Conservation (phyloP, 2,329 filamentous ascomycete species). For the Beauveria brongniartii region DNA sequence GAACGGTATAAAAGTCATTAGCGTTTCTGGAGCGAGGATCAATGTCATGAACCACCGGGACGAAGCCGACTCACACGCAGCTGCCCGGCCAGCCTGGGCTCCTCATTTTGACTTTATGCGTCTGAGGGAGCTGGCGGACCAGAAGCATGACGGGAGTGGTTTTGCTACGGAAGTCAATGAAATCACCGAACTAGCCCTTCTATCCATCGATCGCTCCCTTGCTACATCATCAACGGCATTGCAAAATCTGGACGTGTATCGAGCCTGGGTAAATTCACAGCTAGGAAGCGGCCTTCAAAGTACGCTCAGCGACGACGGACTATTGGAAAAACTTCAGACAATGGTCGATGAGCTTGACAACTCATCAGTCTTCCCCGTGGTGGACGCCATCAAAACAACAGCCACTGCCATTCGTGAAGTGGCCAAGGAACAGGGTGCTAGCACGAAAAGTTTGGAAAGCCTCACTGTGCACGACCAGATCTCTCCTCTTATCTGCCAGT, state of each 20-base stretch:
- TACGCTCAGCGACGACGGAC: neutral
- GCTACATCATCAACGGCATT: neutral
- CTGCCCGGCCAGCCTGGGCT: neutral
- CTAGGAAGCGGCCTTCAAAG: neutral
- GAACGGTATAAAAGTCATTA: neutral
- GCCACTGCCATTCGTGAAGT: neutral
- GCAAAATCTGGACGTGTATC: neutral
- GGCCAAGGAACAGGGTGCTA: neutral
- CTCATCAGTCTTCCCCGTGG: neutral
- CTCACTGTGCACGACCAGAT: neutral
- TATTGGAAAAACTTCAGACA: neutral
- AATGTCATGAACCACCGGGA: neutral
- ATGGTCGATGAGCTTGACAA: neutral
- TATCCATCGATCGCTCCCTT: neutral
- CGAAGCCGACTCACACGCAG: neutral
- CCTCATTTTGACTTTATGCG: neutral
- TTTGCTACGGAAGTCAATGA: neutral
- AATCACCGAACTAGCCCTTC: neutral
- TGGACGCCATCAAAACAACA: neutral
- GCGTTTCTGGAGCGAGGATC: neutral
- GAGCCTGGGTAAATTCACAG: neutral
- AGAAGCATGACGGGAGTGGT: neutral
- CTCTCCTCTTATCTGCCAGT: neutral
- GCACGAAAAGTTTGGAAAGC: neutral
- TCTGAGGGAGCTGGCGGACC: neutral